Evolutionary conservation across 495 filamentous ascomycete genomes (phyloP).

Genomic region (Talaromyces liani): DNA sequence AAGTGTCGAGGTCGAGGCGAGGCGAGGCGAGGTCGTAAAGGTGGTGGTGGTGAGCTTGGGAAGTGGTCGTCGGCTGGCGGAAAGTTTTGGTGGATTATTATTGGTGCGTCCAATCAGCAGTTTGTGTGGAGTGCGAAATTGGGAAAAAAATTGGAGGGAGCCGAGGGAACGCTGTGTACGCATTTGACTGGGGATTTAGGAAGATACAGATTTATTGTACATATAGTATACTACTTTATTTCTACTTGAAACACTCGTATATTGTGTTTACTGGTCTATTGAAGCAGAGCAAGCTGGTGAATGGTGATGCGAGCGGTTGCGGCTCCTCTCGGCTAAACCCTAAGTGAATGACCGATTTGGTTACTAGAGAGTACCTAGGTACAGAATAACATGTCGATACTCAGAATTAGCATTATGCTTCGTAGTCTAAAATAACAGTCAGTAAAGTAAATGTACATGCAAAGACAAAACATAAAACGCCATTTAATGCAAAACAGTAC

Average conservation of each 20-base stretch:
- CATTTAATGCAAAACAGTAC: constrained; percentile 1
- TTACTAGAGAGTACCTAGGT: not conserved
- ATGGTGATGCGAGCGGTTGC: constrained; percentile 8
- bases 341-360: constrained; percentile 17
- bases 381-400: not conserved
- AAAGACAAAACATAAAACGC: not conserved
- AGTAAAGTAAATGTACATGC: not conserved
- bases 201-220: not conserved
- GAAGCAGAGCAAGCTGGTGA: not conserved
- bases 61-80: constrained; percentile 11
- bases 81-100: constrained; percentile 16
- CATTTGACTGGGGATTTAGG: not conserved
- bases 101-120: constrained; percentile 21
- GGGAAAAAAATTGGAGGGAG: constrained; percentile 4
- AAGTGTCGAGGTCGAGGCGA: not conserved
- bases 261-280: not conserved
- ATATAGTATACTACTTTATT: not conserved
- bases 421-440: not conserved
- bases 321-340: constrained; percentile 38
- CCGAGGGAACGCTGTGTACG: not conserved
- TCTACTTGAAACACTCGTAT: not conserved
- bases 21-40: not conserved
- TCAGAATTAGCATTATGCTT: not conserved
- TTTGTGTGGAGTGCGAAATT: constrained; percentile 16
- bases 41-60: constrained; percentile 10